Base-by-base conservation (phyloP, 2,329 filamentous ascomycete species). In the Chrysoporthe austroafricana region DNA sequence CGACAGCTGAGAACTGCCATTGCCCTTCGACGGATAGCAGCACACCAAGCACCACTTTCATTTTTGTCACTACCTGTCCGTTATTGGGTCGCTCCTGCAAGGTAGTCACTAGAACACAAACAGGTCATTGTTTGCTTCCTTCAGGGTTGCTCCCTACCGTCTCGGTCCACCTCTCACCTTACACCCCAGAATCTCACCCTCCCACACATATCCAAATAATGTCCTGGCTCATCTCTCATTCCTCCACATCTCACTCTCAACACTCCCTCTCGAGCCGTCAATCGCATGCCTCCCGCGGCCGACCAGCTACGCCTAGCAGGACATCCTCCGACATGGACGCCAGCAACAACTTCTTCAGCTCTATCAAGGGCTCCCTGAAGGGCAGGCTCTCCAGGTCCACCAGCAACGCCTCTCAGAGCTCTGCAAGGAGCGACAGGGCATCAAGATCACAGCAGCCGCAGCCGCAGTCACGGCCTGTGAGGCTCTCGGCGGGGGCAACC, bases 321-420 rank as follows among this genome's bases (percentile, higher is more conserved):
- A 63, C 57, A 67, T 50, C 63, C 42, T 48, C 14, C 36, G 63
- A 50, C n/a, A 69, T 67, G 68, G 13, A 43, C 52, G 14, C 50
- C 39, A 65, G 57, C 32, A 70, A 39, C 61, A 70, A 34, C 57
- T 73, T 76, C 67, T 66, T 67, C 65, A 74, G 70, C 64, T 74
- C 74, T 44, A 69, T 79, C 56, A 75, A 79, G 58, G 74, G 73
- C 60, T 72, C 71, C 39, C 43, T 81, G 66, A 80, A 74, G 70
- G 74, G 75, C 68, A 81, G 77, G 71, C 61, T 81, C 34, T 75
- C 74, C 26, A 74, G 72, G 69, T 77, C 73, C 56, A 62, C 67
- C 21, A 68, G 69, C 50, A 69, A 68, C 50, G n/a, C 64, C 39
- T 65, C 63, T 16, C 59, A 39, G 11, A 54, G 16, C 32, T 60